Conservation (phyloP, 805 yeast species). For the Ogataea angusta region DNA sequence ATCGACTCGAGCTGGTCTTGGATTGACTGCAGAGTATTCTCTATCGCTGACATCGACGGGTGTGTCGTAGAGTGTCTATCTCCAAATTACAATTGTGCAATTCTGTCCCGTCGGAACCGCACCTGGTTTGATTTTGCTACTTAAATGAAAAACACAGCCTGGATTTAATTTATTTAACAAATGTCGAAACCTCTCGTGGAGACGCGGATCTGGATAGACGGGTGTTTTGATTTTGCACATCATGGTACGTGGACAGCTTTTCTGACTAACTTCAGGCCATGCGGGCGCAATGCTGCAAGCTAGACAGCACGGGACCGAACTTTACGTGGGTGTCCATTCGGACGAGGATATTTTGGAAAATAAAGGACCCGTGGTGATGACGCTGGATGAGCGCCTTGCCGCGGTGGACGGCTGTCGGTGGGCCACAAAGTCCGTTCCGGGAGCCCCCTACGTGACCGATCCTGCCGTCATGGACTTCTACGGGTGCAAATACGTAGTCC, state of each 20-base stretch:
- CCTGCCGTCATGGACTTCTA: slow-evolving; percentile 72
- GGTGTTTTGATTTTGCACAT: slow-evolving; percentile 97
- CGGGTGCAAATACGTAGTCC: slow-evolving; percentile 88
- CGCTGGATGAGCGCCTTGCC: slow-evolving; percentile 66
- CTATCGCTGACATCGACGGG: slow-evolving; percentile 14
- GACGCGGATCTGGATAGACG: slow-evolving; percentile 86
- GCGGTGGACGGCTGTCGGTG: slow-evolving; percentile 91
- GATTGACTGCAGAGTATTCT: slow-evolving; percentile 13
- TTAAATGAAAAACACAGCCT: slow-evolving; percentile 3
- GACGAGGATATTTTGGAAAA: slow-evolving; percentile 80
- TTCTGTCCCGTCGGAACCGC: not conserved
- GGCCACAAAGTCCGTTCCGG: slow-evolving; percentile 66
- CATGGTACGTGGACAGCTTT: slow-evolving; percentile 52
- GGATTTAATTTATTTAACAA: not conserved
- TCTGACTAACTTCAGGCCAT: slow-evolving; percentile 45
- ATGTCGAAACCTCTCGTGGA: slow-evolving; percentile 19
- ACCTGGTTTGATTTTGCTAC: not conserved
- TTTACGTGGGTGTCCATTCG: slow-evolving; percentile 86
- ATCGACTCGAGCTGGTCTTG: slow-evolving; percentile 39
- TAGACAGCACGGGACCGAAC: slow-evolving; percentile 69
- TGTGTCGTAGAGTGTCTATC: too few species aligned
- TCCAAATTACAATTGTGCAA: not conserved
- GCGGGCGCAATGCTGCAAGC: slow-evolving; percentile 97
- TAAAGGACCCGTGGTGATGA: slow-evolving; percentile 96
- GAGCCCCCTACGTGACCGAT: slow-evolving; percentile 93